Evolutionary conservation across 371 early-diverging fungal species (phyloP), one percentile per base, ranked within the genome.

Genomic region (Gilbertella persicaria): DNA sequence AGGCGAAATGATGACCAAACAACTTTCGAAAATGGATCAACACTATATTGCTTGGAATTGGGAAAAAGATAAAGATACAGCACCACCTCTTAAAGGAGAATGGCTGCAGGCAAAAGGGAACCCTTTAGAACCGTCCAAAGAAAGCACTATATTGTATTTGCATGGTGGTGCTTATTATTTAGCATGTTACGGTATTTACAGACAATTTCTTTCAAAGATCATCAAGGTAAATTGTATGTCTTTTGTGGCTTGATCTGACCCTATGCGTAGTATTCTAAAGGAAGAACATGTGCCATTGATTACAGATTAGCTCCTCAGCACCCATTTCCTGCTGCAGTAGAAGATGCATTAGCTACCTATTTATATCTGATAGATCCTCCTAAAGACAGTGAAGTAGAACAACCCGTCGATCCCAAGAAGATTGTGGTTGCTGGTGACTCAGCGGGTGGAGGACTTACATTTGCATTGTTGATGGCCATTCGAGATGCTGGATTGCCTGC

Each of bases 261-360:
- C 8, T 4, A 40, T 21, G 20, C 7, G 3, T 41, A 63, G 66
- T 48, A 58, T 42, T 71, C 62, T 2, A 55, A 56, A 45, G 57
- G 73, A 6, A 50, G 72, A 16, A 58, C 67, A 13, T 67, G 73
- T 58, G 67, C 85, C 0, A 69, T 90, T 40, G 81, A 90, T 57
- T 94, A 95, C 67, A 78, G 94, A 16, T 65, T 92, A 24, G 90
- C 92, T 0, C 96, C 96, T 0, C 87, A 91, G 30, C 62, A 82
- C 48, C 85, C 91, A 10, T 94, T 93, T 56, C 96, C 96, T 1
- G 75, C 83, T 21, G 89, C 89, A 9, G 69, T 96, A 7, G 85
- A 88, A 44, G 95, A 95, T 71, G 87, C 83, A 30, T 71, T 89
- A 23, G 76, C 86, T 19, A 85, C 90, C 0, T 94, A 91, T 57